phyloP scores from a whole-genome alignment of 306 rosid genomes.

The Vigna hirtella region DNA sequence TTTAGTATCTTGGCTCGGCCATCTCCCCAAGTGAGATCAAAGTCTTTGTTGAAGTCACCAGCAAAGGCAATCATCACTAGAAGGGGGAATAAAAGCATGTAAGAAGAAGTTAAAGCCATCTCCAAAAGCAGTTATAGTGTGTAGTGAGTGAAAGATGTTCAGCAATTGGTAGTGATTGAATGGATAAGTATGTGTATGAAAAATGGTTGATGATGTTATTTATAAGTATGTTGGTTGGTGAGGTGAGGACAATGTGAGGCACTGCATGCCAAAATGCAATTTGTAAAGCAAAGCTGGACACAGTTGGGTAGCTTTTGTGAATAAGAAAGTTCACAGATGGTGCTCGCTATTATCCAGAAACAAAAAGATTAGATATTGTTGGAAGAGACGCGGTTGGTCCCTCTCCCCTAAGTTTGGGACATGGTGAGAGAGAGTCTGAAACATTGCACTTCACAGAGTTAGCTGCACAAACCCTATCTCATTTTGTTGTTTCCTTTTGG shows the following conservation, averaged over 20 bases:
- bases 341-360: not conserved
- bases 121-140: not conserved
- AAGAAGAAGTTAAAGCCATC: conserved; percentile 41
- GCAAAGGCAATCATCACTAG: conserved; percentile 43
- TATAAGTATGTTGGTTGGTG: not conserved
- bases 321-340: conserved; percentile 27
- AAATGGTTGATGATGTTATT: conserved; percentile 2
- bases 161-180: conserved; percentile 1
- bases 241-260: not conserved
- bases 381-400: not conserved
- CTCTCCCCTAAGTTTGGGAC: not conserved
- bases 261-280: conserved; percentile 32
- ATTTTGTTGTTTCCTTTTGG: not conserved
- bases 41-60: conserved; percentile 55
- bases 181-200: not conserved
- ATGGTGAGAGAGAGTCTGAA: not conserved
- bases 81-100: conserved; percentile 31
- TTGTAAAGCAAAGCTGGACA: conserved; percentile 33
- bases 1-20: conserved; percentile 68
- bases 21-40: conserved; percentile 74
- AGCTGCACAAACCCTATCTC: not conserved
- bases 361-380: not conserved
- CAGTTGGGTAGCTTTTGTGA: conserved; percentile 12
- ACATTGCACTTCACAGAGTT: too few relatives aligned
- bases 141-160: not conserved